Evolutionary conservation across 164 flowering plant species (phyloP).

Genomic region (Berberis vulgaris): DNA sequence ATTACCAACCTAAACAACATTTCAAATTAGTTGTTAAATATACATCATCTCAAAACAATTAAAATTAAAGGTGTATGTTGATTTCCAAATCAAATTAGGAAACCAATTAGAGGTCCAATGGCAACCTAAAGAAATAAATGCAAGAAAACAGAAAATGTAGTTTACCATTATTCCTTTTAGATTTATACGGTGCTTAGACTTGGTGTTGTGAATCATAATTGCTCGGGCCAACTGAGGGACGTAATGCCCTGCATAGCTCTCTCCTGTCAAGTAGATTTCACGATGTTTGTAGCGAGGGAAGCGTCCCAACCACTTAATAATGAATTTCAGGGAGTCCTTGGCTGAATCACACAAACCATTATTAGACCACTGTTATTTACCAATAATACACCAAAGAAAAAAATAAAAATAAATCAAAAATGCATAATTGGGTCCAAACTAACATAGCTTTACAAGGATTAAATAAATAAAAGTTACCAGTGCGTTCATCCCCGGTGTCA

Average conservation of each 20-base stretch:
- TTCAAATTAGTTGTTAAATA: background rate
- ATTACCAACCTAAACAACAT: constrained; percentile 56
- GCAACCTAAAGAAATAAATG: too few species aligned
- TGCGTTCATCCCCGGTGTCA: constrained; percentile 70
- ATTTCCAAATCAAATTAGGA: background rate
- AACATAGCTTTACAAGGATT: too few species aligned
- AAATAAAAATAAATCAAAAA: too few species aligned
- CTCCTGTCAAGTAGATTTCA: constrained; percentile 70
- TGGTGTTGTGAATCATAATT: background rate
- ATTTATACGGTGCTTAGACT: background rate
- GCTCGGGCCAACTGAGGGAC: constrained; percentile 3
- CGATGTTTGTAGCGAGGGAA: constrained; percentile 63
- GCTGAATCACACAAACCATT: constrained; percentile 33
- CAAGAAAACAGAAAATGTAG: too few species aligned
- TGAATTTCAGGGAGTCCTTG: constrained; percentile 53
- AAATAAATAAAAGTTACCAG: constrained; percentile 36
- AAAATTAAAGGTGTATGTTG: background rate
- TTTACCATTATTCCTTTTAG: constrained; percentile 1
- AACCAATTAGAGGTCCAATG: too few species aligned
- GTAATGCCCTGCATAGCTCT: constrained; percentile 47
- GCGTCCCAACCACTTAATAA: constrained; percentile 64
- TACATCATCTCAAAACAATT: background rate
- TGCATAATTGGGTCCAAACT: too few species aligned
- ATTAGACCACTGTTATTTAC: too few species aligned
- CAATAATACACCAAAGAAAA: too few species aligned